Evolutionary conservation across 2,329 filamentous ascomycete species (phyloP), one percentile per base, ranked within the genome.

Genomic region (Pseudocercospora crystallina): DNA sequence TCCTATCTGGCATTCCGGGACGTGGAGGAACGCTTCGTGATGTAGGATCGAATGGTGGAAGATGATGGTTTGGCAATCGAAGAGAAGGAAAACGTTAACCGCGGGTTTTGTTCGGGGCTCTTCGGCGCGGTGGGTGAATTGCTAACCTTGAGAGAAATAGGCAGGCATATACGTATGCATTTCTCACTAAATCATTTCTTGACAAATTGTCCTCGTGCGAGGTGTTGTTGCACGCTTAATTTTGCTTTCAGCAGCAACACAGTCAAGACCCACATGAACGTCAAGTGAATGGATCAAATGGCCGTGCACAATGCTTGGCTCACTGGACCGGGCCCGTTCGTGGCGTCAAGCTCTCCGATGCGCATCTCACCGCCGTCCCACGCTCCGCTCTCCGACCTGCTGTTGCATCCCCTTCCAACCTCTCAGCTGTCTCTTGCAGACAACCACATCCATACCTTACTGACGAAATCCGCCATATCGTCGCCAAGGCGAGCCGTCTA

Each of bases 1-100:
- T 48, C 15, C 36, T 60, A 26, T 56, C 54, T 42, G 57, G 57
- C n/a, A 42, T 52, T 11, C 61, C 59, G 30, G 59, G 59, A 9
- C 50, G 52, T 20, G 56, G 54, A 26, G 48, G 43, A 41, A 33
- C 40, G 34, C 30, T 39, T 54, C 29, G 44, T 35, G 20, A 43
- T 31, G 41, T 26, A 26, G 3, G 20, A 26, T 26, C 20, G 20
- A 26, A 26, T 26, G 20, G 20, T 26, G 20, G 20, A 26, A 26
- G 20, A 26, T 26, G 20, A 26, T 26, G 20, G 20, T 26, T 26
- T 26, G 20, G 48, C 26, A 43, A 30, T 31, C 32, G 34, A 46
- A 47, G 39, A 44, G 48, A 35, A 15, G 54, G 47, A 43, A 35
- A 49, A 53, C 43, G 47, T 57, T 53, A 53, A 37, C 31, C 37